phyloP scores from a whole-genome alignment of 2,329 filamentous ascomycete species.

The Proliferodiscus dingleyae region DNA sequence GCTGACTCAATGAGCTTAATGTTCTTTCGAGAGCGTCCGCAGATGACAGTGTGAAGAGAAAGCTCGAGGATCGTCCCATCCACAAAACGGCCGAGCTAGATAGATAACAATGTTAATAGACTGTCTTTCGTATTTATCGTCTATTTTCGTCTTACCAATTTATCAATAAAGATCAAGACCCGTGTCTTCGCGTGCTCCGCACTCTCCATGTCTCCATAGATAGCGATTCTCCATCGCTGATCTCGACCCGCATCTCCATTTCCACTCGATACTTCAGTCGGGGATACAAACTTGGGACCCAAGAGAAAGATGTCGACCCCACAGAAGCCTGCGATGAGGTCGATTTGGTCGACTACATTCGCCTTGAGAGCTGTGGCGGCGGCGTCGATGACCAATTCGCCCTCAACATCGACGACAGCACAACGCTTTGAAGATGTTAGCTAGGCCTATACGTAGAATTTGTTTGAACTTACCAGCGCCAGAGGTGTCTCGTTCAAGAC shows the following conservation, averaged over 20 bases:
- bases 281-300: conserved; percentile 78
- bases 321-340: conserved; percentile 80
- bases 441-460: not conserved
- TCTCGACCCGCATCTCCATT: conserved; percentile 74
- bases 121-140: not conserved
- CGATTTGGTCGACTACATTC: conserved; percentile 76
- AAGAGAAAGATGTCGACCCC: conserved; percentile 96
- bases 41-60: conserved; percentile 85
- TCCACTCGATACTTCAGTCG: conserved; percentile 69
- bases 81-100: conserved; percentile 65
- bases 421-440: conserved; percentile 62
- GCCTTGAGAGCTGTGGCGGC: conserved; percentile 63
- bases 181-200: conserved; percentile 96
- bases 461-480: conserved; percentile 67
- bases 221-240: conserved; percentile 84
- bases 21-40: conserved; percentile 90
- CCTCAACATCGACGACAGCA: conserved; percentile 89
- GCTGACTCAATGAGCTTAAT: conserved; percentile 96
- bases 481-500: conserved; percentile 91
- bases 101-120: not conserved
- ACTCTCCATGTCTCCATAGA: conserved; percentile 93
- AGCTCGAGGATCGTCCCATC: conserved; percentile 79
- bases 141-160: conserved; percentile 18
- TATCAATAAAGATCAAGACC: conserved; percentile 91
- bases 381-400: conserved; percentile 77